Conservation (phyloP, 306 rosid species). For the Crotalaria pallida region DNA sequence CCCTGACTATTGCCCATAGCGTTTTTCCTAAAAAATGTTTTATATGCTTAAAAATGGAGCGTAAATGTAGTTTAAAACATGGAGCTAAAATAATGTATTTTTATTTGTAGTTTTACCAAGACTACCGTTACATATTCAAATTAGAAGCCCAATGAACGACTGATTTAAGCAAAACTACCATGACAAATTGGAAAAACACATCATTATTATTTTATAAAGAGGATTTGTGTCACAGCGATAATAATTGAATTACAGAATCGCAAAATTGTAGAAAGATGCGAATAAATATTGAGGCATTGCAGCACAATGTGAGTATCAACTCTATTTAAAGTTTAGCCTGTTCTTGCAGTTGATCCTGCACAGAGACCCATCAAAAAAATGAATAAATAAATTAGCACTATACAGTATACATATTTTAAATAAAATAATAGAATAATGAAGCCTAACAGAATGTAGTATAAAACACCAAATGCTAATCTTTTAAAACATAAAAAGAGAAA, state of each 20-base stretch:
- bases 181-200: neutral
- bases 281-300: neutral
- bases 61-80: too few species aligned
- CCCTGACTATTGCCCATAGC: too few species aligned
- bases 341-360: constrained; percentile 73
- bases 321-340: constrained; percentile 43
- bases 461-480: neutral
- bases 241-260: neutral
- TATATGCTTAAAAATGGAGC: too few species aligned
- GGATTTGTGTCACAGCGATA: neutral
- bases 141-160: too few species aligned
- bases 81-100: too few species aligned
- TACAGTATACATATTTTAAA: neutral
- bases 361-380: neutral
- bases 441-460: neutral
- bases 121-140: too few species aligned
- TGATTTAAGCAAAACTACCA: too few species aligned
- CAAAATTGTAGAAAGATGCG: neutral
- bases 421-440: neutral
- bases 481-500: neutral
- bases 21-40: too few species aligned
- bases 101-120: too few species aligned
- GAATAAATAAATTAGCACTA: constrained; percentile 17
- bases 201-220: neutral
- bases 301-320: neutral